phyloP scores from a whole-genome alignment of 305 asterid genomes.

The Solanum hybrid region DNA sequence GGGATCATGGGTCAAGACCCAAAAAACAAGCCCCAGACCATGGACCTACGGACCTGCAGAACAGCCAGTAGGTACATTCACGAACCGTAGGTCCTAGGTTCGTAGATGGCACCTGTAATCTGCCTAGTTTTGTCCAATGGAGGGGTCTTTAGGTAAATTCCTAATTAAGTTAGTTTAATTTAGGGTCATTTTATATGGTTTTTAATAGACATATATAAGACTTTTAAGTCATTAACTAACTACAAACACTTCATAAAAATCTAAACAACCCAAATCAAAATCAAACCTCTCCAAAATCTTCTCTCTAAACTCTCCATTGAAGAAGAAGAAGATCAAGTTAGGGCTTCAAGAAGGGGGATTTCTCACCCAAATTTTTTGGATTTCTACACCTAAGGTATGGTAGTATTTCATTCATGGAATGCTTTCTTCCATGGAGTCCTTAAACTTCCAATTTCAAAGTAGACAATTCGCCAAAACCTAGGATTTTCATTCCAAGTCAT shows the following conservation, averaged over 20 bases:
- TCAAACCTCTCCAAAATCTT: neutral
- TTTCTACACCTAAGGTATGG: neutral
- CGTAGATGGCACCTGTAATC: neutral
- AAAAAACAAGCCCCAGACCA: neutral
- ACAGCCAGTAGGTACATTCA: neutral
- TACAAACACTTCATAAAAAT: too few species aligned
- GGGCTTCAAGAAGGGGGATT: neutral
- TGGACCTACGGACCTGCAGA: neutral
- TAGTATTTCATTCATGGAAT: neutral
- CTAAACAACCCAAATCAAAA: neutral
- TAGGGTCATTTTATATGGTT: neutral
- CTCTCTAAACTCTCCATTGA: neutral
- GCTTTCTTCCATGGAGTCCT: neutral
- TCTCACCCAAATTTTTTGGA: neutral
- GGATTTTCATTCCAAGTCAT: neutral
- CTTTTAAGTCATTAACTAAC: neutral
- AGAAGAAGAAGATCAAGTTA: neutral
- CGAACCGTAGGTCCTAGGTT: neutral
- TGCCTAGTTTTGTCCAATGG: neutral
- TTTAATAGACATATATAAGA: neutral
- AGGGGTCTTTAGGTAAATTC: neutral
- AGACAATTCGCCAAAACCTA: neutral
- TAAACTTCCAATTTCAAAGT: neutral
- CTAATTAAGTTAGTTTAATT: neutral
- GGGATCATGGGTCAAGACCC: neutral